phyloP scores from a whole-genome alignment of 2,329 filamentous ascomycete genomes.

The Domatiomyces globalis region DNA sequence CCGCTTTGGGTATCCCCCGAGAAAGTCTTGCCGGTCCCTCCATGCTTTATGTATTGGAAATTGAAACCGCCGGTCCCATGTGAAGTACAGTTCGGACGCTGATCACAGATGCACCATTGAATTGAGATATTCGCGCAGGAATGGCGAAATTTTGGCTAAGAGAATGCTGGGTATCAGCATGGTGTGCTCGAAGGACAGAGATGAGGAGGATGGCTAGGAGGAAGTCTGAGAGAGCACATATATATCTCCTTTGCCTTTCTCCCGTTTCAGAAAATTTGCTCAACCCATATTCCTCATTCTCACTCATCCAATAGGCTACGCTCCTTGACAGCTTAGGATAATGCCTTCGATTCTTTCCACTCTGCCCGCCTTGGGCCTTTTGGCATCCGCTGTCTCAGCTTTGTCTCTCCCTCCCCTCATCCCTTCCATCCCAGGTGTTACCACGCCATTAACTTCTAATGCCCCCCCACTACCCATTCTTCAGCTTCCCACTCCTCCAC shows the following conservation, averaged over 20 bases:
- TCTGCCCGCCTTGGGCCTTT: not conserved
- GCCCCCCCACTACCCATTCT: constrained; percentile 44
- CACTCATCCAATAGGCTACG: not conserved
- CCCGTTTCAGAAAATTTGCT: not conserved
- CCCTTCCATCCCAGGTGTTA: constrained; percentile 45
- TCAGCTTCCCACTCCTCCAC: constrained; percentile 44
- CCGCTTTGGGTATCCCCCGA: not conserved
- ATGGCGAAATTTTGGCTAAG: not conserved
- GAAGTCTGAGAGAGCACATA: not conserved
- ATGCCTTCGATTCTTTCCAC: not conserved
- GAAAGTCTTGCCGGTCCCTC: not conserved
- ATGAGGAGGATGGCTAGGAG: not conserved
- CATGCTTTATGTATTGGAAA: not conserved
- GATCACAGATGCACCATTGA: not conserved
- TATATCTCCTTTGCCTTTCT: not conserved
- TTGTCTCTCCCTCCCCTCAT: constrained; percentile 39
- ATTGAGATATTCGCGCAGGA: not conserved
- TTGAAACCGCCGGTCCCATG: not conserved
- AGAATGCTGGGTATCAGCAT: not conserved
- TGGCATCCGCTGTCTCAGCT: not conserved
- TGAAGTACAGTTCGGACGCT: not conserved
- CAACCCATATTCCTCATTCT: not conserved
- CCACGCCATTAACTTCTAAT: constrained; percentile 38
- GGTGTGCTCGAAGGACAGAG: not conserved
- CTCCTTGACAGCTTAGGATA: not conserved